Evolutionary conservation across 345 rosid species (phyloP).

Genomic region (Brassica nigra): DNA sequence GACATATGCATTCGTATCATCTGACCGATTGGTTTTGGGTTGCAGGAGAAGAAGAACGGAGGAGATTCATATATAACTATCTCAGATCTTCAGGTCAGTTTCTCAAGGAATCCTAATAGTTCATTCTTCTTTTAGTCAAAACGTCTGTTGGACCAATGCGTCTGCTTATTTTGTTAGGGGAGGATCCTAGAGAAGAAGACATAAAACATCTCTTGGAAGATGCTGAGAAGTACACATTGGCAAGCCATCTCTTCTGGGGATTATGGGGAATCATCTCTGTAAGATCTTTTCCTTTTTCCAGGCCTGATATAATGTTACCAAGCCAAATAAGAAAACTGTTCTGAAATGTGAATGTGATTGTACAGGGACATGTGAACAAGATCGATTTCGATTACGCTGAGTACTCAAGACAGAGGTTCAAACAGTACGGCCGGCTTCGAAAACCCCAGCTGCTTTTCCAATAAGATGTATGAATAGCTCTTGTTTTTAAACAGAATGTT

Average conservation of each 20-base stretch:
- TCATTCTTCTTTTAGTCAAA: slow-evolving; percentile 4
- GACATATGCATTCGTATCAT: not conserved
- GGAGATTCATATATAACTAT: slow-evolving; percentile 57
- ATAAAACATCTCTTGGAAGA: slow-evolving; percentile 47
- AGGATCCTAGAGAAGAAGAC: slow-evolving; percentile 48
- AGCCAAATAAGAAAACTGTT: not conserved
- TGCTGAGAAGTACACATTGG: slow-evolving; percentile 68
- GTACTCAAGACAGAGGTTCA: slow-evolving; percentile 54
- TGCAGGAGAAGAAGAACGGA: slow-evolving; percentile 63
- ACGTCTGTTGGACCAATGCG: not conserved
- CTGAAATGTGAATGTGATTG: not conserved
- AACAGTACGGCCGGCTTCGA: slow-evolving; percentile 45
- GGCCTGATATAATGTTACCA: not conserved
- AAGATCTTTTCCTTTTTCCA: slow-evolving; percentile 6
- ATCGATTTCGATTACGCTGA: slow-evolving; percentile 50
- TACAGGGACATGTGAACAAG: slow-evolving; percentile 42
- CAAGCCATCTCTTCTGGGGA: slow-evolving; percentile 81
- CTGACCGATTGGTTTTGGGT: slow-evolving; percentile 4
- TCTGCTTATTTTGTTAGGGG: slow-evolving; percentile 44
- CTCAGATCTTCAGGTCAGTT: slow-evolving; percentile 60
- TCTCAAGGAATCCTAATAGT: not conserved
- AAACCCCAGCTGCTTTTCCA: slow-evolving; percentile 32
- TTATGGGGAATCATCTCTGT: slow-evolving; percentile 66
- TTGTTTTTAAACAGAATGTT: not conserved
- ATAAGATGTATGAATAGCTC: not conserved